Conservation (phyloP, 2,329 filamentous ascomycete genomes). For the Grosmannia serpens region DNA sequence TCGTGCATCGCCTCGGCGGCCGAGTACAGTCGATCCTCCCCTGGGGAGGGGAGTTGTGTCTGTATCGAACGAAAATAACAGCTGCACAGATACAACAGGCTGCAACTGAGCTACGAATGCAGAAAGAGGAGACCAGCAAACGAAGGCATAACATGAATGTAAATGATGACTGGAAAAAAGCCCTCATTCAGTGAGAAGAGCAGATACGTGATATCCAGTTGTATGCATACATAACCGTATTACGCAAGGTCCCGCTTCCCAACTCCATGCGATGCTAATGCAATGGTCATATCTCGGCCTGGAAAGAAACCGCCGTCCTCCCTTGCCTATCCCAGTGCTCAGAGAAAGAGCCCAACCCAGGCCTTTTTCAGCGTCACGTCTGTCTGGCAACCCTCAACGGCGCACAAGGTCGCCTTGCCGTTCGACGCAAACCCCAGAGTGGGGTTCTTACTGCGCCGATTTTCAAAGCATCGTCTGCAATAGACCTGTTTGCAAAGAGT, state of each 20-base stretch:
- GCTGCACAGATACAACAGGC: neutral
- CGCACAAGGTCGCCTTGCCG: constrained; percentile 32
- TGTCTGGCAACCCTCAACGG: constrained; percentile 43
- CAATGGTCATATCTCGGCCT: neutral
- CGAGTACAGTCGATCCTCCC: neutral
- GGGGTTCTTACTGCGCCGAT: constrained; percentile 27
- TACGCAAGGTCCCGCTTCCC: neutral
- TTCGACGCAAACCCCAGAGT: constrained; percentile 25
- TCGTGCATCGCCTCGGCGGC: neutral
- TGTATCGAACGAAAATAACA: neutral
- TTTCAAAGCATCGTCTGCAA: constrained; percentile 49
- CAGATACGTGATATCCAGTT: neutral
- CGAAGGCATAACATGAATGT: no score
- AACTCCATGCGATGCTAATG: neutral
- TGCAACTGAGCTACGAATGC: neutral
- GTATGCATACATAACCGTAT: neutral
- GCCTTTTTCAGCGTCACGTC: constrained; percentile 42
- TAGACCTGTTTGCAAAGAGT: constrained; percentile 38
- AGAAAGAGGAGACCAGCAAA: neutral
- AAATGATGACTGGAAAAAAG: neutral
- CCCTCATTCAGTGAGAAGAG: neutral
- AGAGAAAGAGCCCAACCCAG: constrained; percentile 53
- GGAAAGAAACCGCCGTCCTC: neutral
- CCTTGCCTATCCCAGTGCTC: constrained; percentile 7
- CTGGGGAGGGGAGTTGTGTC: neutral